Conservation (phyloP, 2,329 filamentous ascomycete species). For the Beauveria medogensis region DNA sequence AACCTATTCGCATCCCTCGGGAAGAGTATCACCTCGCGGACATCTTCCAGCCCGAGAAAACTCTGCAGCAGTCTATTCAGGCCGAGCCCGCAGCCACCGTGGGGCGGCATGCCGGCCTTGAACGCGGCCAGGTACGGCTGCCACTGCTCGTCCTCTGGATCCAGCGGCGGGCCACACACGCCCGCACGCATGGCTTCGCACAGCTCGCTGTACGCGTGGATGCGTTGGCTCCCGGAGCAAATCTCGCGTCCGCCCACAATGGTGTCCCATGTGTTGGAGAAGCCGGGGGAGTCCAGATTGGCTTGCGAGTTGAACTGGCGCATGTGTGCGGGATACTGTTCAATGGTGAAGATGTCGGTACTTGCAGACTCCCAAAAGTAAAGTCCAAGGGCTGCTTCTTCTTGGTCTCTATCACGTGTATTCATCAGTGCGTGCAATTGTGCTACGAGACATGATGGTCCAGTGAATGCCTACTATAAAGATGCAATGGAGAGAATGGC, state of each 20-base stretch:
- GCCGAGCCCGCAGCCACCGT: not conserved
- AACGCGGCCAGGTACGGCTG: slow-evolving; percentile 1
- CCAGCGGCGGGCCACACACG: not conserved
- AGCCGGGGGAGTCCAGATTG: not conserved
- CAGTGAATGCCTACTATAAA: not conserved
- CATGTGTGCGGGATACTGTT: not conserved
- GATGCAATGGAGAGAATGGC: not conserved
- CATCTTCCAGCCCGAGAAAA: not conserved
- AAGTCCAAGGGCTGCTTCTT: not conserved
- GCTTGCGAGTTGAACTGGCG: slow-evolving; percentile 1
- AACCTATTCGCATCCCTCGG: not conserved
- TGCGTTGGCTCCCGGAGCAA: not conserved
- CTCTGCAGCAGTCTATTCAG: not conserved
- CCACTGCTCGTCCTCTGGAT: slow-evolving; percentile 1
- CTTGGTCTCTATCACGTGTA: not conserved
- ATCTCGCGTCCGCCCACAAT: not conserved
- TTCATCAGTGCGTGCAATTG: not conserved
- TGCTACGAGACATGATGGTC: not conserved
- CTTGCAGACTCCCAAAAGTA: not conserved
- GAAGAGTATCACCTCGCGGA: not conserved
- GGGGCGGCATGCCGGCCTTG: not conserved
- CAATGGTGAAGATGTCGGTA: not conserved
- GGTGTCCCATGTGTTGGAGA: slow-evolving; percentile 1
- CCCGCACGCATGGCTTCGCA: not conserved
- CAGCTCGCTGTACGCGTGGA: not conserved